Conservation (phyloP, 1,284 basidiomycete genomes). For the Xerocomus minutiporus region DNA sequence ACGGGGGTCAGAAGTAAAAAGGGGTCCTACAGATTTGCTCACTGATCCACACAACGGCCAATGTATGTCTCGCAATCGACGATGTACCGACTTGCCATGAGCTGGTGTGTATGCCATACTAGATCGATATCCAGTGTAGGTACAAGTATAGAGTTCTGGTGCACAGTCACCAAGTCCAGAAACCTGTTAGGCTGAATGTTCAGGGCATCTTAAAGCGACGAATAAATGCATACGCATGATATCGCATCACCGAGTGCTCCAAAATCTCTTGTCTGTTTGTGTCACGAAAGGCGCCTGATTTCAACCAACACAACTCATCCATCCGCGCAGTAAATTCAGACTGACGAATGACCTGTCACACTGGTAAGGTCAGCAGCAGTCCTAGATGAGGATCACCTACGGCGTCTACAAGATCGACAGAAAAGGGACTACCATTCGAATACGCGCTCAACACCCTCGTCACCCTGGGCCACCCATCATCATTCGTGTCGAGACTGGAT, state of each 20-base stretch:
- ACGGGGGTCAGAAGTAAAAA: not conserved
- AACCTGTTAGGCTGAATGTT: conserved; percentile 17
- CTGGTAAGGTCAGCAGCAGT: not conserved
- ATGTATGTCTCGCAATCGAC: conserved; percentile 33
- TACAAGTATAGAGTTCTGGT: conserved; percentile 19
- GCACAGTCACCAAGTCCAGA: conserved; percentile 22
- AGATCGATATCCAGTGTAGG: conserved; percentile 43
- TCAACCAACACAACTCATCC: conserved; percentile 30
- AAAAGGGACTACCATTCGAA: conserved; percentile 35
- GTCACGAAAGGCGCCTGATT: conserved; percentile 17
- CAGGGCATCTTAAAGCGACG: not conserved
- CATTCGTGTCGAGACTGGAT: not conserved
- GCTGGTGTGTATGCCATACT: conserved; percentile 48
- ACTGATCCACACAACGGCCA: conserved; percentile 36
- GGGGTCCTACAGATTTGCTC: conserved; percentile 8
- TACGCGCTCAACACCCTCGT: conserved; percentile 33
- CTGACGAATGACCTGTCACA: conserved; percentile 39
- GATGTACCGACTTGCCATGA: conserved; percentile 33
- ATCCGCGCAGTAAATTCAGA: conserved; percentile 39
- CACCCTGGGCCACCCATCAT: conserved; percentile 9
- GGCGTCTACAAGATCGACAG: conserved; percentile 37
- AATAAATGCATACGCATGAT: conserved; percentile 35
- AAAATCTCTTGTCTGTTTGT: conserved; percentile 26
- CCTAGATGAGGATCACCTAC: conserved; percentile 19
- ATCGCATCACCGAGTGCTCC: conserved; percentile 35